These are phyloP conservation scores for Trichoderma orchidacearum DNA, from an alignment of 495 filamentous ascomycete genomes.

Conservation along the genomic window DNA sequence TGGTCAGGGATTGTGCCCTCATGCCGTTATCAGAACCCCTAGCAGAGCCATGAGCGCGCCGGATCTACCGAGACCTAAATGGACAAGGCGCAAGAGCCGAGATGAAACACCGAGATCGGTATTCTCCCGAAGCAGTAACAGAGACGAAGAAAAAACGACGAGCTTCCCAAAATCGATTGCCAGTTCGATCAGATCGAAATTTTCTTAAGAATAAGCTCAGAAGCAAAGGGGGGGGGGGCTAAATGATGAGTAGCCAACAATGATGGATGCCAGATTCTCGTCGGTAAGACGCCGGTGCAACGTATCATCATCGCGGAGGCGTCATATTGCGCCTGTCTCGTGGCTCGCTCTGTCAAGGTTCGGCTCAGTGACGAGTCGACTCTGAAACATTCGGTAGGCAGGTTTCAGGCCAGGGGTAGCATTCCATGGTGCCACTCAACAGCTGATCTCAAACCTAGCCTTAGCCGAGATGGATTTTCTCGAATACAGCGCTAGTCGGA, in stretches of 20 bases:
- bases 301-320: neutral
- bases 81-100: neutral
- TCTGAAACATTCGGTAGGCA: neutral
- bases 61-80: neutral
- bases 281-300: too few species aligned
- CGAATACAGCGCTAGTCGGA: too few species aligned
- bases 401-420: neutral
- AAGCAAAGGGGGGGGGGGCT: too few species aligned
- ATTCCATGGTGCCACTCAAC: neutral
- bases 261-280: too few species aligned
- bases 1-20: slow-evolving; percentile 28
- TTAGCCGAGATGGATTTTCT: neutral
- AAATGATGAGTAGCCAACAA: too few species aligned
- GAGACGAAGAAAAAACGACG: neutral
- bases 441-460: neutral
- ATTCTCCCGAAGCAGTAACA: neutral
- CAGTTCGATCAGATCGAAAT: neutral
- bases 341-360: too few species aligned
- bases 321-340: neutral
- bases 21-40: slow-evolving; percentile 3
- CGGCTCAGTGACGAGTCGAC: neutral
- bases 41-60: neutral
- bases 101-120: neutral
- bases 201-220: too few species aligned
- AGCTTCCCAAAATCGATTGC: neutral